Evolutionary conservation across 495 filamentous ascomycete genomes (phyloP), one percentile per base, ranked within the genome.

Genomic region (Xylaria flabelliformis): DNA sequence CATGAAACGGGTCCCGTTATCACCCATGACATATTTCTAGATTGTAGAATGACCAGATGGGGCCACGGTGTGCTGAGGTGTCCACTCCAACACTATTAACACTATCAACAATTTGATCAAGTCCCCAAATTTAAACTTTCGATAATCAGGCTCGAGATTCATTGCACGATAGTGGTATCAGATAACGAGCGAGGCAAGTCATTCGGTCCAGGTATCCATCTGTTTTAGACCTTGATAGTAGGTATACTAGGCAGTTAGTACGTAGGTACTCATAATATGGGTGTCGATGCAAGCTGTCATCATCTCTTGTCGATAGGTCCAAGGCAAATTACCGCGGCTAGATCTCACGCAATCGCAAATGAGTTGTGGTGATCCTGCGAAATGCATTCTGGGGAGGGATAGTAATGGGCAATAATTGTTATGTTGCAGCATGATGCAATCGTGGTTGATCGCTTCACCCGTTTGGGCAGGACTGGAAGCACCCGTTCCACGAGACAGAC

Each of bases 391-490:
- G 36, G 62, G 17, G 50, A 46, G 44, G 70, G 21, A 58, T 68
- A 61, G 42, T 72, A 72, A 72, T 46, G 61, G 34, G 34, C 65
- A 67, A 42, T 42, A 32, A 61, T 41, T 62, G 53, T 55, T 46
- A 68, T 56, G 70, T 46, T 21, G 70, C 64, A 74, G 50, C 65
- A 77, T 79, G 77, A 79, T 77, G 77, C 77, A 79, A 79, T 75
- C 70, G 72, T 32, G 64, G 71, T 70, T 75, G 72, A 78, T 78
- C 74, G 66, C 71, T 69, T 75, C 71, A 64, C 74, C 77, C 74
- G 69, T 77, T 77, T 76, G 64, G 75, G 77, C 73, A 76, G 67
- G 65, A 72, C 73, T 73, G 74, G 77, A 79, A 73, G 73, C 61
- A 73, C 64, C 73, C 73, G 71, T 79, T 74, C 74, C 74, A 75